phyloP scores from a whole-genome alignment of 2,329 filamentous ascomycete species.

The Xylariomycetidae sp. region DNA sequence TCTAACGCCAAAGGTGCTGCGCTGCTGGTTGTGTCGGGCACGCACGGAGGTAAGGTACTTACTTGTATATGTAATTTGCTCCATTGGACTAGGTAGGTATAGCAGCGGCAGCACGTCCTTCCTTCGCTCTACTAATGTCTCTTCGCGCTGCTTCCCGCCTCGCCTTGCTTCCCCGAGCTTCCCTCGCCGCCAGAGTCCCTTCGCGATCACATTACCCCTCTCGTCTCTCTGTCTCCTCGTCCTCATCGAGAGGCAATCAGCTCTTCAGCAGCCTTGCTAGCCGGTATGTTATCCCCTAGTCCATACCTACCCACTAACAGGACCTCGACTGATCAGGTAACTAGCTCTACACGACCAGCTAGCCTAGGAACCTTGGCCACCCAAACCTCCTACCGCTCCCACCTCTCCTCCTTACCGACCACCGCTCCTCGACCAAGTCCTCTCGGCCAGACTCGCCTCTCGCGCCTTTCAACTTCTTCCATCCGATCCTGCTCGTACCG shows the following conservation, averaged over 20 bases:
- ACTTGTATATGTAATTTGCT: not conserved
- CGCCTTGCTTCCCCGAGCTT: constrained; percentile 19
- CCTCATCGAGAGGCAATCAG: constrained; percentile 13
- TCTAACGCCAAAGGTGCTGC: too few relatives aligned
- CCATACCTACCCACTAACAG: constrained; percentile 1
- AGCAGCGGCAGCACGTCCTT: too few relatives aligned
- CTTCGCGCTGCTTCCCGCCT: constrained; percentile 17
- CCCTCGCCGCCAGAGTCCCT: constrained; percentile 15
- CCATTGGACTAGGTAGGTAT: too few relatives aligned
- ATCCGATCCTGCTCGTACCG: constrained; percentile 63
- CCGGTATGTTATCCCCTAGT: constrained; percentile 3
- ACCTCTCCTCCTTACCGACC: constrained; percentile 11
- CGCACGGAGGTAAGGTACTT: too few relatives aligned
- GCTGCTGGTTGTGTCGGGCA: not conserved
- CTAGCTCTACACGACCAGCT: constrained; percentile 3
- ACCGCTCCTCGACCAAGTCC: constrained; percentile 10
- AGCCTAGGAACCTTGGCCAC: not conserved
- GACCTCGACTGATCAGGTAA: too few relatives aligned
- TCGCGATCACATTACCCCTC: too few relatives aligned
- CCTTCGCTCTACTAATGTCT: constrained; percentile 23
- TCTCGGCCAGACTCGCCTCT: constrained; percentile 10
- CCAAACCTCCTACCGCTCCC: constrained; percentile 6
- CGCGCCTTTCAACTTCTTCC: constrained; percentile 12
- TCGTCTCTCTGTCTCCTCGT: constrained; percentile 4
- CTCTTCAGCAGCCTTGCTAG: constrained; percentile 12